Conservation (phyloP, 305 asterid species). For the Coffea humblotiana region DNA sequence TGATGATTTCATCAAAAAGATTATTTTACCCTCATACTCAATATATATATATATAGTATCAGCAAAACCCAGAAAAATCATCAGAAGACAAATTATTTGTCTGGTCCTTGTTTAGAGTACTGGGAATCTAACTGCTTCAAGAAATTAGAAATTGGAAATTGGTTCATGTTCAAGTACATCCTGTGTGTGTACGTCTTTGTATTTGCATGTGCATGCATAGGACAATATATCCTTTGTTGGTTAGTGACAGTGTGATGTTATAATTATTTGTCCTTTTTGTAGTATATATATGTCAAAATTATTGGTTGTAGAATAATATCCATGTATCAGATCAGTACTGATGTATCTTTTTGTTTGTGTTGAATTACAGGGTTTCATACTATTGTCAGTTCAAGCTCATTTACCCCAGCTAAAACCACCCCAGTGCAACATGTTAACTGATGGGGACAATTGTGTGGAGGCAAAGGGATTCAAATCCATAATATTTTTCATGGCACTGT, state of each 20-base stretch:
- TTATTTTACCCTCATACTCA: too few species aligned
- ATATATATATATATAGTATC: background rate
- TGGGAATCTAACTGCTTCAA: background rate
- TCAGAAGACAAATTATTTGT: background rate
- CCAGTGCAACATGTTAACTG: slow-evolving; percentile 51
- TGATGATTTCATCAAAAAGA: background rate
- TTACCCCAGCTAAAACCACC: slow-evolving; percentile 86
- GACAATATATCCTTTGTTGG: background rate
- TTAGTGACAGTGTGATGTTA: background rate
- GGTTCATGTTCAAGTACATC: background rate
- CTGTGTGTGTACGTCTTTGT: background rate
- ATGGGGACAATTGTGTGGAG: slow-evolving; percentile 48
- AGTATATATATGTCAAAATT: background rate
- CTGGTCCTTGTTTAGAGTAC: background rate
- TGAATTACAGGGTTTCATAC: slow-evolving; percentile 62
- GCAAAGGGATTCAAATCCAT: slow-evolving; percentile 69
- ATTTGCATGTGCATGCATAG: slow-evolving; percentile 20
- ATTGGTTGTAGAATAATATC: background rate
- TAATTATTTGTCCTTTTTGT: too few species aligned
- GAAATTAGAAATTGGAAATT: background rate
- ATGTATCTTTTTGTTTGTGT: background rate
- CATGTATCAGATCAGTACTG: background rate
- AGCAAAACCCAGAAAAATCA: background rate
- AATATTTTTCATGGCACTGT: slow-evolving; percentile 75
- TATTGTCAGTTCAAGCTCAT: slow-evolving; percentile 91